Evolutionary conservation across 108 stramenopile genomes (phyloP).

Genomic region (Nitzschia sp.): DNA sequence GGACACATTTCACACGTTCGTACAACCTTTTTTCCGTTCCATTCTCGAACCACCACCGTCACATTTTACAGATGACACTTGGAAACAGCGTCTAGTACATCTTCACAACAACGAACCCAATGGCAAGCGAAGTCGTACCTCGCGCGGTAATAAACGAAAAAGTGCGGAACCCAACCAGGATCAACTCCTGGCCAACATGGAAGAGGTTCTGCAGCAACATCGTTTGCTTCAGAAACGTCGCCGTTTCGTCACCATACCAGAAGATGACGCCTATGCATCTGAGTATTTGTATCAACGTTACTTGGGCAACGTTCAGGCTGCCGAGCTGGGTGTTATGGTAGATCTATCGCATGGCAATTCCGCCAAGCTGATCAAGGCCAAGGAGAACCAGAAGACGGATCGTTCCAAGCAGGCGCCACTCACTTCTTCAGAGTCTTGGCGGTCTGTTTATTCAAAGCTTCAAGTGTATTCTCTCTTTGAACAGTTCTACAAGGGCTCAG

Average conservation of each 20-base stretch:
- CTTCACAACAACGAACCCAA: constrained; percentile 19
- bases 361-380: neutral
- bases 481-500: neutral
- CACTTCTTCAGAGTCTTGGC: neutral
- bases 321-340: neutral
- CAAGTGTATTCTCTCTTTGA: neutral
- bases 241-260: neutral
- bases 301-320: neutral
- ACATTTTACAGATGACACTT: constrained; percentile 10
- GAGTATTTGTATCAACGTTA: neutral
- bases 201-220: constrained; percentile 10
- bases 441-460: neutral
- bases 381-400: neutral
- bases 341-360: neutral
- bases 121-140: constrained; percentile 16
- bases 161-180: neutral
- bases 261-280: neutral
- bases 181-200: constrained; percentile 11
- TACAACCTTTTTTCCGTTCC: constrained; percentile 18
- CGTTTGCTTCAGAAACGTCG: neutral
- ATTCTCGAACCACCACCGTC: neutral
- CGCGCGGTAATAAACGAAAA: constrained; percentile 18
- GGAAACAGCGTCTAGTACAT: constrained; percentile 19
- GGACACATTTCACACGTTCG: constrained; percentile 8
- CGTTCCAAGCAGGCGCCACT: neutral